Evolutionary conservation across 176 grass and related monocot genomes (phyloP), one percentile per base, ranked within the genome.

Genomic region (Ensete glaucum): DNA sequence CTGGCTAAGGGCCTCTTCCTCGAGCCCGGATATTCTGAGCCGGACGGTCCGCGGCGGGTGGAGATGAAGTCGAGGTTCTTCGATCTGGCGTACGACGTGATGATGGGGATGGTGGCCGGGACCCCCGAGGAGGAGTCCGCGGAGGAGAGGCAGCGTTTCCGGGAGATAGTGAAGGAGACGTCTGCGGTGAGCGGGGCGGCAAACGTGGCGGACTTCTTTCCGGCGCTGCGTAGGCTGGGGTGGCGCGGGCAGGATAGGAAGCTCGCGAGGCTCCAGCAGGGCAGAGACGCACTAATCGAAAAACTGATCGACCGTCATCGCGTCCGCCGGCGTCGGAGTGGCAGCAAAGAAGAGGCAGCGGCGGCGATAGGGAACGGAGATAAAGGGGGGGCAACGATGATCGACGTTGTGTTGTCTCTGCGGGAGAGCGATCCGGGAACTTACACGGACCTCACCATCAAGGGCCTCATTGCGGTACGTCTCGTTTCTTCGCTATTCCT

Each of bases 391-490:
- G 82, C 69, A 11, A 68, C 81, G 25, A 69, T 78, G 55, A 78
- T 90, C 21, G 91, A 83, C 21, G 83, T 81, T 56, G 77, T 94
- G 80, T 49, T 88, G 56, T 24, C 60, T 15, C 71, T 82, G 11
- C 87, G 90, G 68, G 74, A 78, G 9, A 55, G 17, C 8, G 87
- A 94, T 16, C 85, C 91, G 0, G 78, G 77, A 2, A 62, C 73
- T 53, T 94, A 88, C 85, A 90, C 80, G 0, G 83, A 94, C 58
- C 75, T 72, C 0, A 73, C 83, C 74, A 73, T 94, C 71, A 94
- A 87, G 71, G 85, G 80, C 23, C 51, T 94, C 53, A 69, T 75
- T 58, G 2, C 73, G 71, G 89, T 91, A 81, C 12, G 15, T 14
- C 0, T 20, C 55, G 29, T 34, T 34, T 3, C 29, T 34, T 34